A percentile compares a stretch with the other conserved stretches of the same genome.
These are phyloP conservation scores for Camelina sativa DNA, from an alignment of 345 rosid species.

Conservation along the genomic window DNA sequence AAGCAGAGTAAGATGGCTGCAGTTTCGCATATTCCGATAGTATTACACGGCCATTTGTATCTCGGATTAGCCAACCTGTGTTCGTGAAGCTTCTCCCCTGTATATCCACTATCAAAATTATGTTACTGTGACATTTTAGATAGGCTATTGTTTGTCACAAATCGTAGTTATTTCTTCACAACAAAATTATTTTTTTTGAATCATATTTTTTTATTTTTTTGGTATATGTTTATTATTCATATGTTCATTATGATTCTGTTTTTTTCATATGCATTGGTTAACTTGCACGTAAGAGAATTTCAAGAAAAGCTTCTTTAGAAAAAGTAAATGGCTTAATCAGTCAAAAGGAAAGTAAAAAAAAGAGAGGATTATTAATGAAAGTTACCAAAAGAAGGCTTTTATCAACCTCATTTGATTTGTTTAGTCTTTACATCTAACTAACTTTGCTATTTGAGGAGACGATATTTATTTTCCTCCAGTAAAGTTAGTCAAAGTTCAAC, in stretches of 20 bases:
- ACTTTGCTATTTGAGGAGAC: conserved; percentile 21
- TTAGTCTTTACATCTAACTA: conserved; percentile 7
- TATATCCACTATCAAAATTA: no score
- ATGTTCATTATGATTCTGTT: neutral
- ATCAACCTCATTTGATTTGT: conserved; percentile 12
- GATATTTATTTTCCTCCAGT: conserved; percentile 1
- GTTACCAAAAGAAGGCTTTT: conserved; percentile 28
- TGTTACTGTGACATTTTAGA: no score
- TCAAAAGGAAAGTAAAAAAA: conserved; percentile 14
- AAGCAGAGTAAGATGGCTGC: no score
- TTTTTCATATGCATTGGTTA: neutral
- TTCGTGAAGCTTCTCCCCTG: no score
- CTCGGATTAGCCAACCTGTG: no score
- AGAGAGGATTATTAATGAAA: neutral
- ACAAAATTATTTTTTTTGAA: no score
- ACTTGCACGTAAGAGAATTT: conserved; percentile 17
- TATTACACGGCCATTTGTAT: no score
- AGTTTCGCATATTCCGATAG: no score
- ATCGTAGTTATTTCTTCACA: no score
- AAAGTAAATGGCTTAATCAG: conserved; percentile 3
- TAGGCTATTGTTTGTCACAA: no score
- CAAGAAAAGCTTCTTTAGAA: neutral
- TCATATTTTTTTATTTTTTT: no score
- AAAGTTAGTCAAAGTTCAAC: conserved; percentile 34
- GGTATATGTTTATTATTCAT: neutral